Evolutionary conservation across 768 basidiomycete genomes (phyloP), one percentile per base, ranked within the genome.

Genomic region (Termitomyces sp.): DNA sequence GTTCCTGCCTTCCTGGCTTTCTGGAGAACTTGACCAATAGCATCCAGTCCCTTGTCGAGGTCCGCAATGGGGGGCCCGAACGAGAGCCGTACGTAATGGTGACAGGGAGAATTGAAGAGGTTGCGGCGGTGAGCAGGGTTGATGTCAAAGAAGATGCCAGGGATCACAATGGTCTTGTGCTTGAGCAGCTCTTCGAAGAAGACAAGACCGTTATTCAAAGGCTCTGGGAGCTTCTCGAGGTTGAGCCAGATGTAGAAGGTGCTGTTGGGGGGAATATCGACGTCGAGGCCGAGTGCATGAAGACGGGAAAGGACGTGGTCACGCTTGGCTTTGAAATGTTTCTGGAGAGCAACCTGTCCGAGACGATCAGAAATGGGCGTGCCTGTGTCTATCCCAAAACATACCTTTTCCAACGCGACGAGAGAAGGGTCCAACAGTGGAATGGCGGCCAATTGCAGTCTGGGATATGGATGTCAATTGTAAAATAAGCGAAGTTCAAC

Each of bases 181-280:
- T 94, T 96, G 52, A 96, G 78, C 43, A 94, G 76, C 70, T 94
- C 94, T 66, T 96, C 94, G 66, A 98, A 98, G 83, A 98, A 96
- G 59, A 90, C 88, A 65, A 97, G 73, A 19, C 94, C 94, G 64
- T 91, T 92, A 73, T 94, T 92, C 43, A 97, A 68, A 7, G 95
- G 95, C 5, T 82, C 63, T 9, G 91, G 89, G 46, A 97, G 79
- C 54, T 77, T 78, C 67, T 86, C 86, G 21, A 96, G 77, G 72
- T 91, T 90, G 57, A 95, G 81, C 94, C 95, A 97, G 67, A 97
- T 84, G 72, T 98, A 97, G 73, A 97, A 98, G 2, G 95, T 97
- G 54, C 86, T 84, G 19, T 75, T 75, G 6, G 91, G 93, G 41
- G 88, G 87, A 54, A 90, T 72, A 45, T 81, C 76, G 44, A 97